Conservation (phyloP, 225 moss, liverwort and hornwort genomes). For the Polytrichum formosum region DNA sequence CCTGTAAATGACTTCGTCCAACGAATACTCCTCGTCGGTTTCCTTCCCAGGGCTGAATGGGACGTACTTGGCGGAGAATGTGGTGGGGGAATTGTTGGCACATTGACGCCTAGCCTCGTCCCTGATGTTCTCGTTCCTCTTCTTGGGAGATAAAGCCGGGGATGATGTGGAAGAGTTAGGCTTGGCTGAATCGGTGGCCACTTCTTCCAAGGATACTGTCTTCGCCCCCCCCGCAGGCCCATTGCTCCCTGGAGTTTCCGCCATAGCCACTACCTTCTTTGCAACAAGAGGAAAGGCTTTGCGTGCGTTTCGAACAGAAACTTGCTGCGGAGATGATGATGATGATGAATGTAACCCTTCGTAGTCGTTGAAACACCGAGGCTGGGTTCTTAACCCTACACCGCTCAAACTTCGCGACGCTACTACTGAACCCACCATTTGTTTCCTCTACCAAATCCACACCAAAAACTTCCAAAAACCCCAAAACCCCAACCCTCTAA, state of each 20-base stretch:
- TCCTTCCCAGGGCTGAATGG: constrained; percentile 44
- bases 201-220: constrained; percentile 42
- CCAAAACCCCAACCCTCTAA: no score
- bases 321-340: neutral
- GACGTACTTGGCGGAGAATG: constrained; percentile 59
- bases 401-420: neutral
- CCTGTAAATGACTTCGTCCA: constrained; percentile 60
- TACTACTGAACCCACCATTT: constrained; percentile 6
- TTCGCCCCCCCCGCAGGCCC: constrained; percentile 17
- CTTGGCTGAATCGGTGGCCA: constrained; percentile 41
- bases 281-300: neutral
- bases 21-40: constrained; percentile 43
- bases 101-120: constrained; percentile 53
- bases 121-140: constrained; percentile 34
- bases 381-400: neutral
- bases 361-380: neutral
- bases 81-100: constrained; percentile 40
- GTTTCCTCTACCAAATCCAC: neutral
- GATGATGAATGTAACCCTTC: neutral
- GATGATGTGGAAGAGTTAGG: constrained; percentile 32
- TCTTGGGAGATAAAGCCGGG: constrained; percentile 25
- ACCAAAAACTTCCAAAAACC: no score
- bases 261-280: neutral
- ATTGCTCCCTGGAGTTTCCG: neutral
- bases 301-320: neutral